Percentiles rank a stretch among this genome's conserved stretches.
phyloP scores from a whole-genome alignment of 371 early-diverging fungal genomes.

The Haplosporangium sp. region DNA sequence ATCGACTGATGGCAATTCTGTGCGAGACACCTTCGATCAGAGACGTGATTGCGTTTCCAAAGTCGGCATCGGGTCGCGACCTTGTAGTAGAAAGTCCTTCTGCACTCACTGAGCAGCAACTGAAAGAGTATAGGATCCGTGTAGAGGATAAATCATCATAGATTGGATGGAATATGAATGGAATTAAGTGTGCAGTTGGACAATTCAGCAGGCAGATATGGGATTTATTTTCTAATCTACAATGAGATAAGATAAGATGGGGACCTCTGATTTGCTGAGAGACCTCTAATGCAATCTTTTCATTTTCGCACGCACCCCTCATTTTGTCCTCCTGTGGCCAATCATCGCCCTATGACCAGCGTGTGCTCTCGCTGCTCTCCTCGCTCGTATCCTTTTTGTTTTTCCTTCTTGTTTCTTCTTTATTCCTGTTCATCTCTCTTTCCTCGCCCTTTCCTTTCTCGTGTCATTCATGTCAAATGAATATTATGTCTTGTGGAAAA shows the following conservation, averaged over 20 bases:
- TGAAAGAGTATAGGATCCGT: constrained; percentile 70
- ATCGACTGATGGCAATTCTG: constrained; percentile 84
- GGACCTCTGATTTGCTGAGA: not conserved
- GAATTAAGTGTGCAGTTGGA: not conserved
- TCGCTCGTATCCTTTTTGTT: not conserved
- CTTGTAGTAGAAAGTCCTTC: constrained; percentile 86
- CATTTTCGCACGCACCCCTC: not conserved
- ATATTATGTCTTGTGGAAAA: too few relatives aligned
- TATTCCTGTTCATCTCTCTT: too few relatives aligned
- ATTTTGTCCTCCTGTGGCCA: not conserved
- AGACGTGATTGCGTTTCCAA: constrained; percentile 95
- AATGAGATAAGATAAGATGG: constrained; percentile 28
- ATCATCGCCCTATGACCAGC: not conserved
- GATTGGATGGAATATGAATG: not conserved
- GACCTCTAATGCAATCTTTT: not conserved
- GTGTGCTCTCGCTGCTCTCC: not conserved
- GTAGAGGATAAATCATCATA: constrained; percentile 4
- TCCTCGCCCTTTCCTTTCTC: too few relatives aligned
- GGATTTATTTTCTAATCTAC: not conserved
- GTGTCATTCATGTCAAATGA: too few relatives aligned
- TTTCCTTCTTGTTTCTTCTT: too few relatives aligned
- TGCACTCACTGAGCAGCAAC: constrained; percentile 65
- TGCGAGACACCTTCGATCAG: constrained; percentile 80
- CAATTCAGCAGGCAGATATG: too few relatives aligned
- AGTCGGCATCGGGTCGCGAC: constrained; percentile 85